Evolutionary conservation across 2,329 filamentous ascomycete species (phyloP), one percentile per base, ranked within the genome.

Genomic region (Aspergillus texensis): DNA sequence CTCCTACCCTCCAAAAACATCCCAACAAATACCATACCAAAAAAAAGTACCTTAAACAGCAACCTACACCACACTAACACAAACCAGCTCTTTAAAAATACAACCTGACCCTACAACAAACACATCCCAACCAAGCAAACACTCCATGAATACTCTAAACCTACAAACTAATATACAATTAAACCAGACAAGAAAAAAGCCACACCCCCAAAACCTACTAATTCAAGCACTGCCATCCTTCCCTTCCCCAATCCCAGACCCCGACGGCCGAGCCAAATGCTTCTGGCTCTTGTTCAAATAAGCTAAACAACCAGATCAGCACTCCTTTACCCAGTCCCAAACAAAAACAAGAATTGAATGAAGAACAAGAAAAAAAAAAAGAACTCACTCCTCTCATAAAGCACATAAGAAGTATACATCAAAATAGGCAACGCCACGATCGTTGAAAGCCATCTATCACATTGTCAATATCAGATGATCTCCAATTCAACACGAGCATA

Each of bases 401-500:
- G 64, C 58, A 74, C 67, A 59, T 68, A 77, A 36, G 75, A 75
- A 9, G 74, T 76, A 64, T 70, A 72, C 65, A 77, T 61, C 19
- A 75, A 46, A 61, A 77, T 69, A 32, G 75, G 75, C 53, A 76
- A 54, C 11, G 71, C 75, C 43, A 77, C 75, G 55, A 77, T 77
- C 30, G 68, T 67, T 11, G 72, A 71, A 4, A 71, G 65, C 75
- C 75, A 77, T 63, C 75, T 77, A 66, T 9, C 36, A 14, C 6
- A 3, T 2, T 34, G 14, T 28, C 9, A 36, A 28, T 24, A 55
- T 14, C 24, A 61, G 36, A 16, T 21, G 19, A 34, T 8, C 19
- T 30, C 12, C 9, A 24, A 36, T 16, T 36, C 34, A 36, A 36
- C 34, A 16, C 32, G 11, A n/a, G 5, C n/a, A 39, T 6, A 16